Percentiles rank a stretch among this genome's conserved stretches.
phyloP scores from a whole-genome alignment of 257 asterid genomes.

The Scutellaria galericulata region DNA sequence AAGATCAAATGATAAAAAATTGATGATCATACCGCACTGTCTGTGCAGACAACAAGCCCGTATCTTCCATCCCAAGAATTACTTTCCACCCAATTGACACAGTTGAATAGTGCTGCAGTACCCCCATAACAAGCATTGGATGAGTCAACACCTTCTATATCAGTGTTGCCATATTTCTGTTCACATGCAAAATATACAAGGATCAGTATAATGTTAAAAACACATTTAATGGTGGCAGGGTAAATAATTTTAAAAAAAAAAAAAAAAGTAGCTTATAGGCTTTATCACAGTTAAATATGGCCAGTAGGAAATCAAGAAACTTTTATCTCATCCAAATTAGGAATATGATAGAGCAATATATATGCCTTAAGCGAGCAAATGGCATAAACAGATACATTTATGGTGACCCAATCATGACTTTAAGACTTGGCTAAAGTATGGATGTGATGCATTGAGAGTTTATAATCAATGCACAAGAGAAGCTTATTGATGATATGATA shows the following conservation, averaged over 20 bases:
- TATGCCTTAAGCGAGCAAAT: background rate
- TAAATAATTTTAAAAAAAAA: background rate
- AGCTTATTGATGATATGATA: background rate
- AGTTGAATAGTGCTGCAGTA: conserved; percentile 93
- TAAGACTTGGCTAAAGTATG: conserved; percentile 4
- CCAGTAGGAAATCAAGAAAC: conserved; percentile 9
- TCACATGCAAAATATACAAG: conserved; percentile 27
- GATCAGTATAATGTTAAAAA: conserved; percentile 24
- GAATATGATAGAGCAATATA: conserved; percentile 9
- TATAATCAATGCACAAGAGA: background rate
- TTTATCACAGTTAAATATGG: background rate
- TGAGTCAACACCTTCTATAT: conserved; percentile 99
- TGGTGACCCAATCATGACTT: background rate
- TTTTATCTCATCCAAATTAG: background rate
- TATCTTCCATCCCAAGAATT: conserved; percentile 99
- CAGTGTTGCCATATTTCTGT: conserved; percentile 91
- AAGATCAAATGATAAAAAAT: background rate
- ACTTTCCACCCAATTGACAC: conserved; percentile 98
- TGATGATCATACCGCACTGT: conserved; percentile 79
- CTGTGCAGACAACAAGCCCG: conserved; percentile 99
- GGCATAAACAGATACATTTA: conserved; percentile 2
- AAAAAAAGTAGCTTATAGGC: background rate
- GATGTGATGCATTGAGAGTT: background rate
- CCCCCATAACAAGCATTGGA: conserved; percentile 99
- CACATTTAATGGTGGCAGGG: background rate